Conservation (phyloP, 768 basidiomycete genomes). For the Lactarius evosmus region DNA sequence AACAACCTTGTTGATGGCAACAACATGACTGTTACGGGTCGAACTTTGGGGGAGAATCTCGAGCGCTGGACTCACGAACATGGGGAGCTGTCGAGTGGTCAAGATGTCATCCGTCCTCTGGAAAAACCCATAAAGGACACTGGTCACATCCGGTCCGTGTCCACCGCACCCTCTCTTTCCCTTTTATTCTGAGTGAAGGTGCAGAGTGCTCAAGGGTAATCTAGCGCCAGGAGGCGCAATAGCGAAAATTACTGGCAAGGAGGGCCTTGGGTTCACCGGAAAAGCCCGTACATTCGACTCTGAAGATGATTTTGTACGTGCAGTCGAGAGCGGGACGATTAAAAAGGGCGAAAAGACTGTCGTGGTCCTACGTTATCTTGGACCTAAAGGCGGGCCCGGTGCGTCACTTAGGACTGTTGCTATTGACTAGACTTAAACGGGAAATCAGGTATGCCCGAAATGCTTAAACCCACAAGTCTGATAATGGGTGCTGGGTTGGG, state of each 20-base stretch:
- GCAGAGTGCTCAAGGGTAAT: conserved; percentile 85
- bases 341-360: conserved; percentile 97
- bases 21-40: conserved; percentile 88
- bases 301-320: conserved; percentile 83
- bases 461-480: conserved; percentile 96
- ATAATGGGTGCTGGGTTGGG: conserved; percentile 99
- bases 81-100: conserved; percentile 68
- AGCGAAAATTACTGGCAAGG: conserved; percentile 95
- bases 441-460: conserved; percentile 90
- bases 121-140: conserved; percentile 84
- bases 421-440: conserved; percentile 15
- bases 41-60: conserved; percentile 87
- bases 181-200: neutral
- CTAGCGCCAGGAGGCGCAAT: conserved; percentile 95
- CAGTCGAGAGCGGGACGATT: conserved; percentile 84
- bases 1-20: conserved; percentile 87
- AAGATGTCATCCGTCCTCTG: conserved; percentile 86
- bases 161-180: neutral
- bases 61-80: conserved; percentile 82
- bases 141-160: conserved; percentile 78
- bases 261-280: conserved; percentile 85
- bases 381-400: conserved; percentile 96
- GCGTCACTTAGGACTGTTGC: conserved; percentile 32
- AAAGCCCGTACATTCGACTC: conserved; percentile 91
- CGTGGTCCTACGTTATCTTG: conserved; percentile 91